These are phyloP conservation scores for Exidia glandulosa DNA, from an alignment of 768 basidiomycete genomes.

Conservation along the genomic window DNA sequence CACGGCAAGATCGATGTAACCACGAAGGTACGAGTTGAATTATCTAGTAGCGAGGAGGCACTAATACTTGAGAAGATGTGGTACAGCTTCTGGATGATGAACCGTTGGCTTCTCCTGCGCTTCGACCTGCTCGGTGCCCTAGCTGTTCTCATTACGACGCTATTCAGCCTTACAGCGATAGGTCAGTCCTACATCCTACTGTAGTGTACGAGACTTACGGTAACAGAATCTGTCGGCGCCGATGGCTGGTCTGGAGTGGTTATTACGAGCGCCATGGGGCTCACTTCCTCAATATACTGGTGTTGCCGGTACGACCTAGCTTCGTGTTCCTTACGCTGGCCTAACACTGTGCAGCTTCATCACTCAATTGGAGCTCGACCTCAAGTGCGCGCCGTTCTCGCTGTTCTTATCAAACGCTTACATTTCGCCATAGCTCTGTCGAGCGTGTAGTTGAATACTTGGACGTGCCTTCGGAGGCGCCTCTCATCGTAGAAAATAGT, in stretches of 20 bases:
- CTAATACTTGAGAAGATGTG: conserved; percentile 85
- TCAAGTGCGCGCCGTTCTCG: conserved; percentile 43
- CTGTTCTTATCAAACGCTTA: conserved; percentile 6
- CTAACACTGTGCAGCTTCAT: conserved; percentile 18
- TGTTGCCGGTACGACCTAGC: conserved; percentile 24
- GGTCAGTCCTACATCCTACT: conserved; percentile 41
- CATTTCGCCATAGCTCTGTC: conserved; percentile 46
- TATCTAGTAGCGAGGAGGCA: conserved; percentile 56
- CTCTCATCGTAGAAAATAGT: conserved; percentile 57
- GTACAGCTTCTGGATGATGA: conserved; percentile 86
- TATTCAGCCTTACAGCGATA: conserved; percentile 57
- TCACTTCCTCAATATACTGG: conserved; percentile 28
- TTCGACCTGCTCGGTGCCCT: conserved; percentile 71
- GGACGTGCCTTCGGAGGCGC: conserved; percentile 78
- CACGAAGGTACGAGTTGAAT: conserved; percentile 42
- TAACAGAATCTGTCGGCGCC: neutral
- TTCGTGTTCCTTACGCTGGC: neutral
- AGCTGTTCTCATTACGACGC: conserved; percentile 61
- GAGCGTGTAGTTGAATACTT: conserved; percentile 90
- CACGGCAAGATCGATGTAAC: conserved; percentile 66
- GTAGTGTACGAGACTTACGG: conserved; percentile 33
- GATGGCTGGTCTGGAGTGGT: conserved; percentile 37
- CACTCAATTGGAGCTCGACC: conserved; percentile 57
- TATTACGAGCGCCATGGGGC: conserved; percentile 26
- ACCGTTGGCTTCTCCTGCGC: conserved; percentile 73